Evolutionary conservation across 306 rosid species (phyloP).

Genomic region (Casuarina cunninghamiana): DNA sequence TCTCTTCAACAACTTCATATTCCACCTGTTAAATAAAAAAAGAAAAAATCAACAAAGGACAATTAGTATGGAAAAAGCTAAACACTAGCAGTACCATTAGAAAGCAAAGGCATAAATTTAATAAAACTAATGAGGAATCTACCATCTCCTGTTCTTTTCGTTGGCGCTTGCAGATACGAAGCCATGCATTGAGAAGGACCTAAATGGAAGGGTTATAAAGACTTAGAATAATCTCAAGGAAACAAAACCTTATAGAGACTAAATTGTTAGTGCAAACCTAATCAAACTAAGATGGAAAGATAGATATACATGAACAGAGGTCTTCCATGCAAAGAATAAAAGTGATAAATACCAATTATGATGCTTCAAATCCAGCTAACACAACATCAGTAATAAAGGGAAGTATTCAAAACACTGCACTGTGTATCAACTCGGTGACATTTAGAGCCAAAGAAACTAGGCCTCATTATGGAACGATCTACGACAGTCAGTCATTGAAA

Average conservation of each 20-base stretch:
- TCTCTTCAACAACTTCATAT: constrained; percentile 89
- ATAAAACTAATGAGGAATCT: constrained; percentile 30
- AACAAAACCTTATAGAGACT: background rate
- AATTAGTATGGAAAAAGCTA: background rate
- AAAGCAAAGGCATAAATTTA: constrained; percentile 23
- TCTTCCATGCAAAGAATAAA: background rate
- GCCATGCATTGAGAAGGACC: constrained; percentile 92
- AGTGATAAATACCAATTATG: background rate
- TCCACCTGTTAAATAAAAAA: constrained; percentile 77
- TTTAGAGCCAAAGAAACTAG: background rate
- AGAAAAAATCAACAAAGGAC: constrained; percentile 27
- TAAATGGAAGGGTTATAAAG: constrained; percentile 26
- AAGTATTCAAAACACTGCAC: background rate
- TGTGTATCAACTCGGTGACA: background rate
- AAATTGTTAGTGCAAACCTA: background rate
- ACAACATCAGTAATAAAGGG: background rate
- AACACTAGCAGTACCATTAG: constrained; percentile 9
- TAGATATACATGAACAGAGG: constrained; percentile 5
- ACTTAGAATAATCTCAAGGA: constrained; percentile 24
- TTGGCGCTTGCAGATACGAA: constrained; percentile 72
- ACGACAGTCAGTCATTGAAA: background rate
- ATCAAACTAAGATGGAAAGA: background rate
- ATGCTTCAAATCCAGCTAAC: background rate
- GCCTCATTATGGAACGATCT: background rate
- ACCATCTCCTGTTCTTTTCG: constrained; percentile 95